Percentiles rank a stretch among this genome's conserved stretches.
Evolutionary conservation across 139 green algal genomes (phyloP).

Genomic region (Yamagishiella unicocca): DNA sequence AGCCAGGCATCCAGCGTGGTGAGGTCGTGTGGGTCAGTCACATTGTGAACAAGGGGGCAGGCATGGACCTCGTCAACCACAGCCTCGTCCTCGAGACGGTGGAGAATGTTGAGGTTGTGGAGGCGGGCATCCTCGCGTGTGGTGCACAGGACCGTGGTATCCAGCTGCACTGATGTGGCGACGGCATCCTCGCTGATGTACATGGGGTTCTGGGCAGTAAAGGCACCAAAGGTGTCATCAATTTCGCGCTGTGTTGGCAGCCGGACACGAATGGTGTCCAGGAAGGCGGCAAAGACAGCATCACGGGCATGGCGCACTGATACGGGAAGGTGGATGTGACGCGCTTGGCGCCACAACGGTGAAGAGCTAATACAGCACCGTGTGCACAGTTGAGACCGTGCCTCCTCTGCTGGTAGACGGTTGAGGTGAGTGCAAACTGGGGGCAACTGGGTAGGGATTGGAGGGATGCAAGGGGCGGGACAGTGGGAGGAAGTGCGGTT

Average conservation of each 20-base stretch:
- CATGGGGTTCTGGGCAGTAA: not conserved
- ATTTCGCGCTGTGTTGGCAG: not conserved
- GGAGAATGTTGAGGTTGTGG: not conserved
- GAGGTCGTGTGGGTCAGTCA: not conserved
- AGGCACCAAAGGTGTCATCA: not conserved
- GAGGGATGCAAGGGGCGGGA: too few species aligned
- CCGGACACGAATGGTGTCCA: not conserved
- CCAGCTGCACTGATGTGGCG: not conserved
- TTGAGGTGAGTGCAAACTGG: not conserved
- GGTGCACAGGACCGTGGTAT: not conserved
- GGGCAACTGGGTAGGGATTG: not conserved
- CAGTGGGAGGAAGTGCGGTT: too few species aligned
- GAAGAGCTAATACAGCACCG: not conserved
- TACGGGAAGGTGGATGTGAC: not conserved
- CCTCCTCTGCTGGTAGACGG: not conserved
- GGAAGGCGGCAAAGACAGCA: not conserved
- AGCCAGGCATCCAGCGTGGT: not conserved
- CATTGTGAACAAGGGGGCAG: not conserved
- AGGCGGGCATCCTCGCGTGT: not conserved
- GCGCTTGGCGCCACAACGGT: not conserved
- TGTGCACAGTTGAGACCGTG: not conserved
- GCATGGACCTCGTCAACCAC: not conserved
- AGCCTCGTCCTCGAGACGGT: not conserved
- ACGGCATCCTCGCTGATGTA: not conserved
- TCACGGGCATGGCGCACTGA: not conserved